Conservation (phyloP, 1,284 basidiomycete species). For the Fomitopsis pinicola region DNA sequence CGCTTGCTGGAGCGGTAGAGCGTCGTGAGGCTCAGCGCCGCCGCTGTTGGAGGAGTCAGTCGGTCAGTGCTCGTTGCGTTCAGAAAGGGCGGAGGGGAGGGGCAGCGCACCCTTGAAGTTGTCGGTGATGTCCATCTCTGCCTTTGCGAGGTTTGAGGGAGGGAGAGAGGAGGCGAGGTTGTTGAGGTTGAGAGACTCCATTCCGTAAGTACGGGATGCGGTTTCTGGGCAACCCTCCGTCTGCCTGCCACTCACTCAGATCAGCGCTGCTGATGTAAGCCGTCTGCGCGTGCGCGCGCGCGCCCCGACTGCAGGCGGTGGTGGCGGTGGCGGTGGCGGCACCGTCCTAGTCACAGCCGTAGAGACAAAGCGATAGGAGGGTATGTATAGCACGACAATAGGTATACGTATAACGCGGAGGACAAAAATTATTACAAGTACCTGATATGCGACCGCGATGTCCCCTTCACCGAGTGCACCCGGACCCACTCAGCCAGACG, state of each 20-base stretch:
- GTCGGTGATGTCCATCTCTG: slow-evolving; percentile 73
- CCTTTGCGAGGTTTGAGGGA: slow-evolving; percentile 51
- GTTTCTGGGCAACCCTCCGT: neutral
- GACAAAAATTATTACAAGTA: too few relatives aligned
- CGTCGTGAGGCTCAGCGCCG: slow-evolving; percentile 77
- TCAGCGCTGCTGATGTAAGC: neutral
- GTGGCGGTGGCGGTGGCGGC: neutral
- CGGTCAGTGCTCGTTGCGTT: neutral
- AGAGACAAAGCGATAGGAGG: too few relatives aligned
- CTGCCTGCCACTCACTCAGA: neutral
- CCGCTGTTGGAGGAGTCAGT: slow-evolving; percentile 39
- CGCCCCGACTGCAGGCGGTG: neutral
- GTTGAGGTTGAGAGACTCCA: slow-evolving; percentile 73
- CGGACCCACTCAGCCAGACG: too few relatives aligned
- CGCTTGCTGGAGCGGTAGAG: slow-evolving; percentile 72
- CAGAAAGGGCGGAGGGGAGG: neutral
- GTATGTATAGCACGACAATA: too few relatives aligned
- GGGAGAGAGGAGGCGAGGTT: slow-evolving; percentile 72
- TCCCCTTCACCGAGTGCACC: too few relatives aligned
- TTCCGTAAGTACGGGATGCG: slow-evolving; percentile 11
- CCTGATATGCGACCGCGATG: too few relatives aligned
- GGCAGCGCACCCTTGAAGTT: slow-evolving; percentile 64
- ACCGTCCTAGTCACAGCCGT: too few relatives aligned
- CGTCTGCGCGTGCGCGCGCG: neutral
- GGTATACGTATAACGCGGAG: too few relatives aligned